Evolutionary conservation across 1,284 basidiomycete species (phyloP).

Genomic region (Coniophora puteana): DNA sequence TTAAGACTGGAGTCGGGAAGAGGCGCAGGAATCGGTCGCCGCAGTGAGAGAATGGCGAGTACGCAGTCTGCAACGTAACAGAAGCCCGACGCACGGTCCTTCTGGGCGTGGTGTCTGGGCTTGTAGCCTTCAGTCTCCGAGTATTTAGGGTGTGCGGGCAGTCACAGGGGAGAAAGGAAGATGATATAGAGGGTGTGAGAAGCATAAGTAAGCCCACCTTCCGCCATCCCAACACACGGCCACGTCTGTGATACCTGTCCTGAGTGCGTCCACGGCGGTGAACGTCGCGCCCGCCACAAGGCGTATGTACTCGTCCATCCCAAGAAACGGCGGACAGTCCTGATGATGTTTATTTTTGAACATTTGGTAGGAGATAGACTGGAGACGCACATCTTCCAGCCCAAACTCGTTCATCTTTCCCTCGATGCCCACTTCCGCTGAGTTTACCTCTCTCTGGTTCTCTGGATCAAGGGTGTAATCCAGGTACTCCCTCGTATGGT

Average conservation of each 20-base stretch:
- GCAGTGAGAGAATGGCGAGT: conserved; percentile 68
- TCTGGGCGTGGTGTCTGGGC: conserved; percentile 72
- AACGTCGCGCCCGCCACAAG: conserved; percentile 77
- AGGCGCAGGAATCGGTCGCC: conserved; percentile 27
- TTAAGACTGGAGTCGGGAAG: conserved; percentile 8
- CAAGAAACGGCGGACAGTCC: conserved; percentile 81
- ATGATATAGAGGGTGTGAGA: not conserved
- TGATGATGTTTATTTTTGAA: conserved; percentile 29
- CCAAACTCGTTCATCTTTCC: conserved; percentile 45
- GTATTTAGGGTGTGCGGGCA: not conserved
- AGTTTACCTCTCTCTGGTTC: conserved; percentile 17
- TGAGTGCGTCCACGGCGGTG: conserved; percentile 64
- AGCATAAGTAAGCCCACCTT: conserved; percentile 38
- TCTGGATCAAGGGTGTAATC: conserved; percentile 46
- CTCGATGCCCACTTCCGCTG: conserved; percentile 8
- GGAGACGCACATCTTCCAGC: conserved; percentile 57
- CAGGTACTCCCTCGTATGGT: conserved; percentile 58
- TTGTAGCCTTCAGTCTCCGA: conserved; percentile 1
- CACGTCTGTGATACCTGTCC: conserved; percentile 49
- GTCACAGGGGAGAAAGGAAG: not conserved
- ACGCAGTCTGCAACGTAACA: conserved; percentile 93
- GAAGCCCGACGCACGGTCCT: conserved; percentile 78
- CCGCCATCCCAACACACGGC: conserved; percentile 87
- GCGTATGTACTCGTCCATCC: conserved; percentile 66
- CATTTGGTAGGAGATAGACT: not conserved